phyloP scores from a whole-genome alignment of 2,329 filamentous ascomycete genomes.

The Rhynchosporium graminicola region DNA sequence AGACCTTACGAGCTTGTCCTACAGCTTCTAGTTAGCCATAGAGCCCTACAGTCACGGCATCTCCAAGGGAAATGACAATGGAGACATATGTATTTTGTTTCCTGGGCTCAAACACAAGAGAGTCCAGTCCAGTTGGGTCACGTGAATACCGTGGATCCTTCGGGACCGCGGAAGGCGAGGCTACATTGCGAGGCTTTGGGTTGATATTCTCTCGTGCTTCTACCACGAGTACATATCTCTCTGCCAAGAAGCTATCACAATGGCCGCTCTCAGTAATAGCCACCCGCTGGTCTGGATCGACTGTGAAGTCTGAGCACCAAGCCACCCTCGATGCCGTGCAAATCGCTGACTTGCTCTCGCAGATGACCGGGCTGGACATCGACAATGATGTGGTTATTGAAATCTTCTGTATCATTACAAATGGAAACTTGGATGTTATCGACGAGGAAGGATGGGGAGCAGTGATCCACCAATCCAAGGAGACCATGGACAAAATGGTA shows the following conservation, averaged over 20 bases:
- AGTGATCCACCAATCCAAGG: conserved; percentile 71
- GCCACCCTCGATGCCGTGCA: conserved; percentile 5
- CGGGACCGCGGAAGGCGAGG: background rate
- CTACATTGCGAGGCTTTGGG: conserved; percentile 10
- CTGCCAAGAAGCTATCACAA: conserved; percentile 5
- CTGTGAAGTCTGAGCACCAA: conserved; percentile 36
- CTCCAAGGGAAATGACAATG: too few species aligned
- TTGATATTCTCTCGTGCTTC: background rate
- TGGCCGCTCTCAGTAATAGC: conserved; percentile 16
- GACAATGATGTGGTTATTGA: conserved; percentile 84
- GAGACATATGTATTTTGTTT: too few species aligned
- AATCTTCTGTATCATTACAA: conserved; percentile 89
- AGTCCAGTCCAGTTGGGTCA: background rate
- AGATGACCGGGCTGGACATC: conserved; percentile 91
- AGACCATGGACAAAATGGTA: conserved; percentile 71
- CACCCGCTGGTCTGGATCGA: conserved; percentile 41
- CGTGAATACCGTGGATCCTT: background rate
- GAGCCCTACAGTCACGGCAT: too few species aligned
- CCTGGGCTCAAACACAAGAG: too few species aligned
- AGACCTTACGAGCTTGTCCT: too few species aligned
- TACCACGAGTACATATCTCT: background rate
- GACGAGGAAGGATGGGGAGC: conserved; percentile 78
- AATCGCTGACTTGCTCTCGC: conserved; percentile 20
- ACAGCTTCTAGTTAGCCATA: too few species aligned
- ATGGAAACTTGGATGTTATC: conserved; percentile 72